Evolutionary conservation across 306 rosid genomes (phyloP).

Genomic region (Quercus alba): DNA sequence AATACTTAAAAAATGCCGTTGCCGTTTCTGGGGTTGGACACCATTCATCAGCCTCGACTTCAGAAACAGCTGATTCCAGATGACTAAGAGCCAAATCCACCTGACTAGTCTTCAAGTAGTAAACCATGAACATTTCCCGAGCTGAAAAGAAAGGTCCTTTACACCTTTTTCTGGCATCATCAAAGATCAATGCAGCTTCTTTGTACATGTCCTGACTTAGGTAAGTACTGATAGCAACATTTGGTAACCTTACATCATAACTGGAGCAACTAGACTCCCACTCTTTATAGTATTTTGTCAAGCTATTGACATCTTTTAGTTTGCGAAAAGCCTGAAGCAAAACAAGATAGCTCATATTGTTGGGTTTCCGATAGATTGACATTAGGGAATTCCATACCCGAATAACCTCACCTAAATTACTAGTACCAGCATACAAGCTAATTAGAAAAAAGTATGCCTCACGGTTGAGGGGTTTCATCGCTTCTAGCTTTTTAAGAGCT

Average conservation of each 20-base stretch:
- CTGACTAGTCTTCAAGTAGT: constrained; percentile 40
- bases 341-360: constrained; percentile 54
- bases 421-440: constrained; percentile 63
- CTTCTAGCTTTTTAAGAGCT: constrained; percentile 47
- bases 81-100: constrained; percentile 50
- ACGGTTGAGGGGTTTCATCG: constrained; percentile 39
- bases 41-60: constrained; percentile 39
- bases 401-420: constrained; percentile 52
- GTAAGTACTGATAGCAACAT: constrained; percentile 45
- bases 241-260: constrained; percentile 57
- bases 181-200: constrained; percentile 56
- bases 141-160: constrained; percentile 50
- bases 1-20: constrained; percentile 56
- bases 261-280: constrained; percentile 59
- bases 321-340: constrained; percentile 67
- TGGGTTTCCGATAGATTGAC: constrained; percentile 39
- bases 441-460: constrained; percentile 60
- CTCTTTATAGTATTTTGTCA: constrained; percentile 51
- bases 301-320: constrained; percentile 61
- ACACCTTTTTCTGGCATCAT: constrained; percentile 44
- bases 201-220: constrained; percentile 47
- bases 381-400: constrained; percentile 65
- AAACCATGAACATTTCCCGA: constrained; percentile 56
- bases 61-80: constrained; percentile 49
- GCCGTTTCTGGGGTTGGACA: constrained; percentile 36